phyloP scores from a whole-genome alignment of 2,329 filamentous ascomycete species.

The Truncatella angustata region DNA sequence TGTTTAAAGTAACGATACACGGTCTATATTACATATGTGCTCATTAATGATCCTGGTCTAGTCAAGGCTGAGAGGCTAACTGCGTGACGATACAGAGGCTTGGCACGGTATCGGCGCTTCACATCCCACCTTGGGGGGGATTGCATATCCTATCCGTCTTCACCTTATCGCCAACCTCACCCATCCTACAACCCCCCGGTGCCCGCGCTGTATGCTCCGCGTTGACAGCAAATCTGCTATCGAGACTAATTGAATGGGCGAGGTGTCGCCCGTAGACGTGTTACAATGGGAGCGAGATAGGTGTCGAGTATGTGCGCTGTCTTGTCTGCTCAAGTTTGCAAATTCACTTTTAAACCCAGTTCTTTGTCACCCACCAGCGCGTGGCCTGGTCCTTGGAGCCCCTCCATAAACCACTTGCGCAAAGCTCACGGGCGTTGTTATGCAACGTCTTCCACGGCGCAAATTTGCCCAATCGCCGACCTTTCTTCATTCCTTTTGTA shows the following conservation, averaged over 20 bases:
- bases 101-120: not conserved
- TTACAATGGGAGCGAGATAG: slow-evolving; percentile 32
- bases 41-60: not conserved
- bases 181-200: not conserved
- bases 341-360: not conserved
- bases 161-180: slow-evolving; percentile 15
- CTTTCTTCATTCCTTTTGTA: not conserved
- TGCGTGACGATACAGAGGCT: slow-evolving; percentile 1
- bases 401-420: not conserved
- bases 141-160: not conserved
- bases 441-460: not conserved
- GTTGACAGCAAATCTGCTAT: not conserved
- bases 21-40: not conserved
- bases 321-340: not conserved
- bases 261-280: slow-evolving; percentile 18
- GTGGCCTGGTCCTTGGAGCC: not conserved
- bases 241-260: slow-evolving; percentile 22
- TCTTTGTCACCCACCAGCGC: slow-evolving; percentile 5
- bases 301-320: slow-evolving; percentile 19
- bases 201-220: not conserved
- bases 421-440: not conserved
- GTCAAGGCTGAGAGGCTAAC: not conserved
- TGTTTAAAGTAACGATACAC: not conserved
- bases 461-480: not conserved
- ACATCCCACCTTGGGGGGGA: slow-evolving; percentile 7